phyloP scores from a whole-genome alignment of 441 rosid species.

The Kokia cookei region DNA sequence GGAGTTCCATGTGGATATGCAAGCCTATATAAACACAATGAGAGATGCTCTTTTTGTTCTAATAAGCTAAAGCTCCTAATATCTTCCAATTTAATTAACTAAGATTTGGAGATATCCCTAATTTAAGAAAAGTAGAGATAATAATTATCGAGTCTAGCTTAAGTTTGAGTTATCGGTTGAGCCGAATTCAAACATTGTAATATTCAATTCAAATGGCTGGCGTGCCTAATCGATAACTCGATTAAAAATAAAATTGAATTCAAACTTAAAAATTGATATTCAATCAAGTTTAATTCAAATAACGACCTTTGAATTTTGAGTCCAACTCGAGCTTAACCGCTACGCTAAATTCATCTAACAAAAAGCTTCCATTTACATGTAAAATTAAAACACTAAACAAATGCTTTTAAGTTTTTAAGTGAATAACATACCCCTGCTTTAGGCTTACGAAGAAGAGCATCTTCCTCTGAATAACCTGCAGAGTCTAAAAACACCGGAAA shows the following conservation, averaged over 20 bases:
- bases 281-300: too few relatives aligned
- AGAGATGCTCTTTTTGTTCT: background rate
- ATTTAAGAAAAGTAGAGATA: too few relatives aligned
- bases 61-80: background rate
- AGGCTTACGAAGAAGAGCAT: conserved; percentile 88
- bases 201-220: too few relatives aligned
- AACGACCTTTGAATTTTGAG: too few relatives aligned
- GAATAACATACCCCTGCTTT: conserved; percentile 78
- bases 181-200: too few relatives aligned
- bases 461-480: conserved; percentile 61
- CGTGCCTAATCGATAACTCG: too few relatives aligned
- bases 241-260: too few relatives aligned
- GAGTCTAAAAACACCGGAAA: conserved; percentile 79
- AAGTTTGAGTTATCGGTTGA: too few relatives aligned
- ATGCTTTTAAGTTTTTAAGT: background rate
- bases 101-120: too few relatives aligned
- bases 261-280: too few relatives aligned
- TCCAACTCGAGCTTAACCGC: background rate
- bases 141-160: too few relatives aligned
- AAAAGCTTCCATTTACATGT: background rate
- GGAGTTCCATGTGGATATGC: background rate
- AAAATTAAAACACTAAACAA: background rate
- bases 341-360: background rate
- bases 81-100: too few relatives aligned
- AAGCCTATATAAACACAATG: background rate